Percentiles rank a stretch among this genome's conserved stretches.
These are phyloP conservation scores for Fomitopsis serialis DNA, from an alignment of 768 basidiomycete species.

Conservation along the genomic window DNA sequence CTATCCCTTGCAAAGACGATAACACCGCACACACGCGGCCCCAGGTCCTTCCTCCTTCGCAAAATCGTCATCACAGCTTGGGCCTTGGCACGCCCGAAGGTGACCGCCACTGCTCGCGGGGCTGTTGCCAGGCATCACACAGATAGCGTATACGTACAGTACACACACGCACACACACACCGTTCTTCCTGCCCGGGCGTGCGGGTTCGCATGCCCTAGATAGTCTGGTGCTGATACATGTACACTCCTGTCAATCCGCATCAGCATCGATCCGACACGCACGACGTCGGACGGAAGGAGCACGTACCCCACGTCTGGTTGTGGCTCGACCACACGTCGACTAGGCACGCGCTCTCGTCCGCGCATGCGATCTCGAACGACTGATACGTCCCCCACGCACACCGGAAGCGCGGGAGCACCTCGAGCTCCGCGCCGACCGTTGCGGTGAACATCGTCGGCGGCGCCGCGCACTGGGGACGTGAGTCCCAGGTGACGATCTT, in stretches of 20 bases:
- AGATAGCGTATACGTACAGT: no score
- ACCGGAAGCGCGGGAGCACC: slow-evolving; percentile 13
- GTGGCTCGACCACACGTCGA: slow-evolving; percentile 23
- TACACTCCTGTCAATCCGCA: background rate
- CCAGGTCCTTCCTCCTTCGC: no score
- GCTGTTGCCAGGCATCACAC: no score
- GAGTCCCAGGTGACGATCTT: slow-evolving; percentile 12
- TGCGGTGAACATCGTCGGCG: slow-evolving; percentile 10
- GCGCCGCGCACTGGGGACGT: slow-evolving; percentile 5
- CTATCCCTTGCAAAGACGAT: no score
- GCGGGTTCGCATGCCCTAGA: background rate
- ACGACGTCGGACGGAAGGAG: background rate
- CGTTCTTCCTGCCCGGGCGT: no score
- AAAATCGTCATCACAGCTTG: no score
- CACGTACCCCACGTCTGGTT: slow-evolving; percentile 19
- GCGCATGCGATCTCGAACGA: slow-evolving; percentile 17
- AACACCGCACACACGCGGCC: no score
- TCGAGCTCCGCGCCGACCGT: slow-evolving; percentile 9
- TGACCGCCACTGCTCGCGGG: no score
- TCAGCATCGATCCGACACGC: background rate
- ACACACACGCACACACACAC: no score
- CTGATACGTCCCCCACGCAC: slow-evolving; percentile 15
- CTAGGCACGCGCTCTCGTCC: slow-evolving; percentile 9
- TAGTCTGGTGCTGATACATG: background rate
- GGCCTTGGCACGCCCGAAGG: no score